A percentile compares a stretch with the other conserved stretches of the same genome.
Evolutionary conservation across 495 filamentous ascomycete genomes (phyloP).

Genomic region (Tuber microsphaerosporum): DNA sequence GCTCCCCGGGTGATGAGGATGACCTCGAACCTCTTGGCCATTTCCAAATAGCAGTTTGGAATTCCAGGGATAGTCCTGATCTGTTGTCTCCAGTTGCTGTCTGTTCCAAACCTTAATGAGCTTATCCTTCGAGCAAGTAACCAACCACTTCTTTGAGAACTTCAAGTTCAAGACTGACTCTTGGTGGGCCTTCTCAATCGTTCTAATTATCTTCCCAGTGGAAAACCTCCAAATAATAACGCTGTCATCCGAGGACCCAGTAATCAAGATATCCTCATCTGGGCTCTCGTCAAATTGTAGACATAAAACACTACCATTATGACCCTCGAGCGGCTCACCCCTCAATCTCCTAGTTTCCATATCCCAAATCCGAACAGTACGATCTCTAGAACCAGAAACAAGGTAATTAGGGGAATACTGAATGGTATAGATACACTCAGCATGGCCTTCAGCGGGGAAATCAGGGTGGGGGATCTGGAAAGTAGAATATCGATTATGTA

Average conservation of each 20-base stretch:
- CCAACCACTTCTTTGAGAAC: slow-evolving; percentile 82
- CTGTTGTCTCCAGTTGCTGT: slow-evolving; percentile 56
- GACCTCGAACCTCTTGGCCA: slow-evolving; percentile 22
- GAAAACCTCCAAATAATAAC: slow-evolving; percentile 92
- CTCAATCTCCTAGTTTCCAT: slow-evolving; percentile 70
- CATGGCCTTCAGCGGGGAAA: slow-evolving; percentile 73
- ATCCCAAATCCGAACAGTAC: slow-evolving; percentile 83
- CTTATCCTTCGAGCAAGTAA: slow-evolving; percentile 96
- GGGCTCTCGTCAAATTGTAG: slow-evolving; percentile 93
- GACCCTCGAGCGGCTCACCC: slow-evolving; percentile 63
- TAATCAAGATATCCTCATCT: slow-evolving; percentile 83
- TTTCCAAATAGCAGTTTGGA: slow-evolving; percentile 42
- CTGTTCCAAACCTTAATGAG: slow-evolving; percentile 94
- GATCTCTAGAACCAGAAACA: slow-evolving; percentile 88
- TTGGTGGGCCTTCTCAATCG: slow-evolving; percentile 64
- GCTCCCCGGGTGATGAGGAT: slow-evolving; percentile 42
- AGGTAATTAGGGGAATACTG: slow-evolving; percentile 79
- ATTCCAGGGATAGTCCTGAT: slow-evolving; percentile 58
- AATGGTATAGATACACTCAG: slow-evolving; percentile 90
- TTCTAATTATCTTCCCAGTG: slow-evolving; percentile 70
- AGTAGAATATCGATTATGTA: slow-evolving; percentile 67
- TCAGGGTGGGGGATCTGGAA: slow-evolving; percentile 85
- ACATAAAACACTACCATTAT: slow-evolving; percentile 82
- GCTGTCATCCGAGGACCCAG: slow-evolving; percentile 81
- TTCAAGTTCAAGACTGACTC: slow-evolving; percentile 94